Percentiles rank a stretch among this genome's conserved stretches.
Evolutionary conservation across 305 asterid genomes (phyloP).

Genomic region (Fraxinus latifolia): DNA sequence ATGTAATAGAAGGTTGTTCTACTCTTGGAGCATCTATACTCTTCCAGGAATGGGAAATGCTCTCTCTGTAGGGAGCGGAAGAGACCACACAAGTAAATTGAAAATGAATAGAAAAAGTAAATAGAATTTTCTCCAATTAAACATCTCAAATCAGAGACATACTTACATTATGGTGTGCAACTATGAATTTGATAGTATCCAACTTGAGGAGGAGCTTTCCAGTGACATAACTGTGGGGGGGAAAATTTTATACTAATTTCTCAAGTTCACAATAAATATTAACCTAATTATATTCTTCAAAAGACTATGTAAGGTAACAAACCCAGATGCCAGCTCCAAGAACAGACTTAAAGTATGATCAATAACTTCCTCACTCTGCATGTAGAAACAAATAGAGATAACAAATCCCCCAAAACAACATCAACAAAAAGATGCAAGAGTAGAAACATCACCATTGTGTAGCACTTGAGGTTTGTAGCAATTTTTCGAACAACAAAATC

Average conservation of each 20-base stretch:
- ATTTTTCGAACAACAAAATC: slow-evolving; percentile 81
- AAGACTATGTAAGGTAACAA: slow-evolving; percentile 29
- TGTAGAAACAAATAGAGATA: slow-evolving; percentile 27
- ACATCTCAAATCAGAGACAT: slow-evolving; percentile 19
- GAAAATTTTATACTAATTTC: slow-evolving; percentile 1
- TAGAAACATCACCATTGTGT: slow-evolving; percentile 58
- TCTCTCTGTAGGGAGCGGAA: slow-evolving; percentile 55
- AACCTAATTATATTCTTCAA: neutral
- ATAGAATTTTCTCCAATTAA: slow-evolving; percentile 13
- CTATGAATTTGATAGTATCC: slow-evolving; percentile 86
- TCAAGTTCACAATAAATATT: slow-evolving; percentile 3
- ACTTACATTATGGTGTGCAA: slow-evolving; percentile 79
- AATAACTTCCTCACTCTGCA: slow-evolving; percentile 90
- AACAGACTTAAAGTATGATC: slow-evolving; percentile 88
- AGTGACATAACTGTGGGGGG: slow-evolving; percentile 74
- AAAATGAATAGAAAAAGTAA: slow-evolving; percentile 9
- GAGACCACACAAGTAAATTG: slow-evolving; percentile 13
- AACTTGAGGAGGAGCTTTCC: slow-evolving; percentile 91
- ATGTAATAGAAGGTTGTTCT: slow-evolving; percentile 89
- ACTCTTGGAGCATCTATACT: slow-evolving; percentile 80
- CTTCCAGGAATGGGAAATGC: slow-evolving; percentile 91
- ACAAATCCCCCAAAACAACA: slow-evolving; percentile 17
- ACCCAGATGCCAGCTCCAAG: slow-evolving; percentile 98
- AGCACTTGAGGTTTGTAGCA: slow-evolving; percentile 87
- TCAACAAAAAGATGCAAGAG: slow-evolving; percentile 17